Evolutionary conservation across 148 eudicot genomes (phyloP).

Genomic region (Chenopodium album): DNA sequence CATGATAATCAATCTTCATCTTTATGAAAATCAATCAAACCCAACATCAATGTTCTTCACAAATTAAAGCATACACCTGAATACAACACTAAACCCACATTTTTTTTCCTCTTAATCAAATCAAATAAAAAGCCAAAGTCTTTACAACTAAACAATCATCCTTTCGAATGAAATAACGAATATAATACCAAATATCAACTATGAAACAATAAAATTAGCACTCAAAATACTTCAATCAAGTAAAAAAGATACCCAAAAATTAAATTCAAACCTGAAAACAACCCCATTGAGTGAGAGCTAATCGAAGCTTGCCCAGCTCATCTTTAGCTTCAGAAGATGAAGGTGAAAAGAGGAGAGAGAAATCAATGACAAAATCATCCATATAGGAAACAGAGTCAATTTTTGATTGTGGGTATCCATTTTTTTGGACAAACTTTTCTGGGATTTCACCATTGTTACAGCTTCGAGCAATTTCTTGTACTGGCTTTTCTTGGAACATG

Average conservation of each 20-base stretch:
- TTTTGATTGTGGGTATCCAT: constrained; percentile 16
- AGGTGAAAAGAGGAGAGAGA: constrained; percentile 27
- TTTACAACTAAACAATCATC: no score
- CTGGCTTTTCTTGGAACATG: constrained; percentile 22
- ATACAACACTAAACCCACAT: no score
- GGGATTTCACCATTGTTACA: constrained; percentile 21
- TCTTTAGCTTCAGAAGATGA: not conserved
- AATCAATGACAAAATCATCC: constrained; percentile 30
- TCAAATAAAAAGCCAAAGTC: no score
- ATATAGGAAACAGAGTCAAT: constrained; percentile 16
- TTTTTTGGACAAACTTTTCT: constrained; percentile 24
- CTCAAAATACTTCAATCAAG: not conserved
- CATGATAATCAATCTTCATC: not conserved
- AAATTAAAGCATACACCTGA: not conserved
- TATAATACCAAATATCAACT: no score
- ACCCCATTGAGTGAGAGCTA: constrained; percentile 35
- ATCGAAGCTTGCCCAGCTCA: constrained; percentile 30
- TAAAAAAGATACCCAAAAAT: not conserved
- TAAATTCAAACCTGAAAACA: constrained; percentile 32
- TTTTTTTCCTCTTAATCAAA: no score
- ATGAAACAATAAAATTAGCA: not conserved
- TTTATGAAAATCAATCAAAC: not conserved
- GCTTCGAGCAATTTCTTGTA: constrained; percentile 31
- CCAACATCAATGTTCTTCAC: not conserved
- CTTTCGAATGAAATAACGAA: no score